Evolutionary conservation across 306 rosid species (phyloP), one percentile per base, ranked within the genome.

Genomic region (Trifolium fragiferum): DNA sequence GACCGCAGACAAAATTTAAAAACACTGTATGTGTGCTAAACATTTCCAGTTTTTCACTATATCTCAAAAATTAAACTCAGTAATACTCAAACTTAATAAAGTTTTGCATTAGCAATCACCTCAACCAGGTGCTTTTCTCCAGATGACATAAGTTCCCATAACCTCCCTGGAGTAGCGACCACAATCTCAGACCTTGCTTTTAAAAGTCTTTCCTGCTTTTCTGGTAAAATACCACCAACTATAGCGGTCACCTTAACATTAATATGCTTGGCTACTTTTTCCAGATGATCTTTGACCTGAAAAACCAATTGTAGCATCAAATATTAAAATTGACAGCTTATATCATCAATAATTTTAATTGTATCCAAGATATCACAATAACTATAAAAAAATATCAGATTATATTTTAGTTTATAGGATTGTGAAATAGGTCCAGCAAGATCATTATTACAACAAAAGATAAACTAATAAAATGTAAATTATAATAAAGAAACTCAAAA

Each of bases 91-190:
- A 70, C 66, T 30, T 70, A 67, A 66, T 4, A 55, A 72, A 12
- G 2, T 14, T 60, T 60, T 30, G 43, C 13, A 61, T 38, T 46
- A 76, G 40, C 47, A 73, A 81, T 82, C 74, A 88, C 99, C 94
- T 94, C 97, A 37, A 85, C 88, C 11, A 92, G 90, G 86, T 94
- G 97, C 57, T 64, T 85, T 59, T 90, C 96, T 74, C 99, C 97
- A 33, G 87, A 84, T 44, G 96, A 92, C 92, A 90, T 90, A 77
- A 91, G 95, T 76, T 92, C 96, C 99, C 99, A 92, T 64, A 94
- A 86, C 84, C 99, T 86, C 76, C 99, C 99, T 3, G 99, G 99
- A 78, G 97, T 94, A 40, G 95, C 97, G 15, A 94, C 97, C 83
- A 94, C 66, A 86, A 94, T 82, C 90, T 92, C 96, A 61, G 99